Evolutionary conservation across 2,329 filamentous ascomycete species (phyloP), one percentile per base, ranked within the genome.

Genomic region (Cercospora berteroae): DNA sequence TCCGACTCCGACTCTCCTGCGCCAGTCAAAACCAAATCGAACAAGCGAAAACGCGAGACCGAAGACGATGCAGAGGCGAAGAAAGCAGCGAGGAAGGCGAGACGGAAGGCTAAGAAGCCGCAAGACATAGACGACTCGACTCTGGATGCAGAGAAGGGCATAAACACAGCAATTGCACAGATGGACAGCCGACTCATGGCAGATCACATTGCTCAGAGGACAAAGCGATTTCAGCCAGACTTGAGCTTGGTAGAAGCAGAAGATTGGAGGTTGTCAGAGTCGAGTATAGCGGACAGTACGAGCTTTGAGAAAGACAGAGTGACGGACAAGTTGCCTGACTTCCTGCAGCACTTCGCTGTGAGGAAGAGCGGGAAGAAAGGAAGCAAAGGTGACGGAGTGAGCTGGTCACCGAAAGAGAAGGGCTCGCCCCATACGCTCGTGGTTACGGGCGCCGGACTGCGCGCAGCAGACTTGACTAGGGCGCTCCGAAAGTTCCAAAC

Each of bases 161-260:
- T 97, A 72, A 96, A 97, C 80, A 88, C 87, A 71, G 87, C 91
- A 3, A 91, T 97, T 77, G 87, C 88, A 55, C 87, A 88, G 68
- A 94, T 97, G 89, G 92, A 97, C 78, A 89, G 88, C 68, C 87
- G 89, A 71, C 84, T 97, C 50, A 82, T 97, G 57, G 92, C 94
- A 1, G 94, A 97, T 78, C 89, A 97, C 78, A 84, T 97, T 69
- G 91, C 91, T 6, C 90, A 95, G 76, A 88, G 91, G 76, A 90
- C 92, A 63, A 88, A 86, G 71, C 86, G 90, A 25, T 96, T 94
- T 75, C 91, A 93, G 63, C 88, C 87, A 29, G 90, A 97, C 62
- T 79, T 97, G 74, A 97, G 91, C 73, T 83, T 88, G 0, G 86
- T 98, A 48, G 95, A 99, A 80, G 82, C 96, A 33, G 89, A 92